Evolutionary conservation across 495 filamentous ascomycete genomes (phyloP).

Genomic region (Usnea hakonensis): DNA sequence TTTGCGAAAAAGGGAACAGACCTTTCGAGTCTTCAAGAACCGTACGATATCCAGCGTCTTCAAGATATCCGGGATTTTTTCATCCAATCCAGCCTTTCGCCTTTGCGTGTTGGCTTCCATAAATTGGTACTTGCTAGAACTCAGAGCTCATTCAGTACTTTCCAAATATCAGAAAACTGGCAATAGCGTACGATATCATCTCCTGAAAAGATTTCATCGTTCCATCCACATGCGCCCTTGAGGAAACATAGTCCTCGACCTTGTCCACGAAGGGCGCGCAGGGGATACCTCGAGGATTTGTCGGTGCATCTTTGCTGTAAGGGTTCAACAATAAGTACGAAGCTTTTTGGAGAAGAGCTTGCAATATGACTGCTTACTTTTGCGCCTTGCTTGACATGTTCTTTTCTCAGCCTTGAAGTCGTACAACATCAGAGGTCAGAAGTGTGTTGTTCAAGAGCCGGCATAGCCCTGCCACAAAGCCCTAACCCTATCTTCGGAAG

Average conservation of each 20-base stretch:
- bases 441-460: too few relatives aligned
- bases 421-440: not conserved
- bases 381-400: slow-evolving; percentile 16
- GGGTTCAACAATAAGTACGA: not conserved
- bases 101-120: slow-evolving; percentile 92
- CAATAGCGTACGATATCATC: slow-evolving; percentile 75
- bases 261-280: slow-evolving; percentile 93
- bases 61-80: slow-evolving; percentile 94
- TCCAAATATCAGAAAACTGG: not conserved
- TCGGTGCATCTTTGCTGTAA: slow-evolving; percentile 46
- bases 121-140: slow-evolving; percentile 86
- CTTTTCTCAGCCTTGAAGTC: not conserved
- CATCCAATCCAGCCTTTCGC: slow-evolving; percentile 71
- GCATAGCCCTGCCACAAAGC: too few relatives aligned
- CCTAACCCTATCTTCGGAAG: too few relatives aligned
- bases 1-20: slow-evolving; percentile 24
- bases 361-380: not conserved
- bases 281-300: slow-evolving; percentile 92
- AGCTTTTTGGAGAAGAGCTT: not conserved
- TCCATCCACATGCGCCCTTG: slow-evolving; percentile 76
- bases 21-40: slow-evolving; percentile 67
- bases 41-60: slow-evolving; percentile 93
- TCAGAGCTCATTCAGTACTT: not conserved
- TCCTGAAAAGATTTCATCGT: slow-evolving; percentile 93
- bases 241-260: slow-evolving; percentile 88